phyloP scores from a whole-genome alignment of 2,329 filamentous ascomycete species.

The Penicillium thymicola region DNA sequence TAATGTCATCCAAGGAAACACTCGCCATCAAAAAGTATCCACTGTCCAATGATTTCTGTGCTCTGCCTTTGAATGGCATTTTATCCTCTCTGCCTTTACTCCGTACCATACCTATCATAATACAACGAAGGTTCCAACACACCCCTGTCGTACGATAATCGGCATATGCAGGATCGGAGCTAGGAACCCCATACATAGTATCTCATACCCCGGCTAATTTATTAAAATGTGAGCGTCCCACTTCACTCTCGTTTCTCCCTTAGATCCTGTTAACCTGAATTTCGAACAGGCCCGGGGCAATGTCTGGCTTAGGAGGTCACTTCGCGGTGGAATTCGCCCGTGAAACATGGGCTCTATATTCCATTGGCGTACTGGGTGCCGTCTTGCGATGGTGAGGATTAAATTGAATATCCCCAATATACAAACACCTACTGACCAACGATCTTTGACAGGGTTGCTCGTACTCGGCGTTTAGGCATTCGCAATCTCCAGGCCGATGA shows the following conservation, averaged over 20 bases:
- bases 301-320: conserved; percentile 29
- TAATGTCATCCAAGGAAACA: conserved; percentile 13
- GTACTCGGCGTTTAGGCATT: conserved; percentile 45
- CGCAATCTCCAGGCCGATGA: conserved; percentile 55
- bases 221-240: conserved; percentile 20
- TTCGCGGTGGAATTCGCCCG: conserved; percentile 30
- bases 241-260: background rate
- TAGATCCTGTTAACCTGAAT: conserved; percentile 4
- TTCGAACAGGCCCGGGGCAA: conserved; percentile 21
- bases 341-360: conserved; percentile 44
- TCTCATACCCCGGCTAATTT: conserved; percentile 1
- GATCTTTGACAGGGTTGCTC: conserved; percentile 30
- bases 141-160: conserved; percentile 7
- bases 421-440: background rate
- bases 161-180: conserved; percentile 13
- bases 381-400: conserved; percentile 42
- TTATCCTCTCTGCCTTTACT: background rate
- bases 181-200: conserved; percentile 9
- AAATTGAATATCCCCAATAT: background rate
- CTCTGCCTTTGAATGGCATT: conserved; percentile 11
- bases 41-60: background rate
- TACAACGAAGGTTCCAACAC: background rate
- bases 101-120: conserved; percentile 11
- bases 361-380: conserved; percentile 37
- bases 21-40: background rate